phyloP scores from a whole-genome alignment of 345 rosid species.

The Gossypium sturtianum region DNA sequence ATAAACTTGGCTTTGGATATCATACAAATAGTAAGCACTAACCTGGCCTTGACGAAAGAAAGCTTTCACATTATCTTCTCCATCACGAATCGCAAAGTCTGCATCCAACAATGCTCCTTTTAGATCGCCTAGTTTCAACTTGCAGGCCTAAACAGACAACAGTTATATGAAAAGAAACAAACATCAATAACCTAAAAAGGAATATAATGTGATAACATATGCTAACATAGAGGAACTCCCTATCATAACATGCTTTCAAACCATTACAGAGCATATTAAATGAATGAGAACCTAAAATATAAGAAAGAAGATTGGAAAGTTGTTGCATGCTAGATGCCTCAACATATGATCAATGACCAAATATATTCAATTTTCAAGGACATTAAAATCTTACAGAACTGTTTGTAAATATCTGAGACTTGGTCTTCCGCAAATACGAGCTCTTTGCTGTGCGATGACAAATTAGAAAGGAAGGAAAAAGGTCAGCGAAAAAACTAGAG shows the following conservation, averaged over 20 bases:
- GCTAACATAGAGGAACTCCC: neutral
- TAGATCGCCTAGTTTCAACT: constrained; percentile 48
- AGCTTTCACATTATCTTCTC: constrained; percentile 59
- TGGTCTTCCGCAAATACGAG: constrained; percentile 70
- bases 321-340: neutral
- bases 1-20: neutral
- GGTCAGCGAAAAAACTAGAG: neutral
- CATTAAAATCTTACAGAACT: constrained; percentile 58
- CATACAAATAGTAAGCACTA: neutral
- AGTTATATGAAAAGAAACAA: neutral
- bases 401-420: constrained; percentile 84
- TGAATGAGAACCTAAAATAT: neutral
- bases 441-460: constrained; percentile 50
- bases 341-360: neutral
- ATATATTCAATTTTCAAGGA: neutral
- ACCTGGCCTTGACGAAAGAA: constrained; percentile 74
- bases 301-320: neutral
- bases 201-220: neutral
- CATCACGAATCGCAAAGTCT: constrained; percentile 58
- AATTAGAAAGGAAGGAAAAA: neutral
- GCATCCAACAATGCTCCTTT: constrained; percentile 58
- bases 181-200: neutral
- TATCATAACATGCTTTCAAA: neutral
- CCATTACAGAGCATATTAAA: neutral
- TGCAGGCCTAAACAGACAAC: constrained; percentile 39